Percentiles rank a stretch among this genome's conserved stretches.
These are phyloP conservation scores for Aspergillus luchuensis DNA, from an alignment of 2,329 filamentous ascomycete species.

Conservation along the genomic window DNA sequence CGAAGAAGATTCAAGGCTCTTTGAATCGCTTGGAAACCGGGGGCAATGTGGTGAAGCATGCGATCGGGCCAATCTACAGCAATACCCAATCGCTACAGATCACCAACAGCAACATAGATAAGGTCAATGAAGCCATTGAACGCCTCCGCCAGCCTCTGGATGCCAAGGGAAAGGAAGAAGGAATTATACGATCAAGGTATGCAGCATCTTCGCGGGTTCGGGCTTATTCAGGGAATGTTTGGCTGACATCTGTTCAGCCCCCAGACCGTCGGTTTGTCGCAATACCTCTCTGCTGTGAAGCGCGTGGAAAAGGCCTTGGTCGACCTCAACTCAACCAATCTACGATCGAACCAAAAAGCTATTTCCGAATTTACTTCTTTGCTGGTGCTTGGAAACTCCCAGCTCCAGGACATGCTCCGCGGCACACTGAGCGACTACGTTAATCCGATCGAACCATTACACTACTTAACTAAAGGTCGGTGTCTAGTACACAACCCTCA, in stretches of 20 bases:
- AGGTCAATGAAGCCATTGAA: slow-evolving; percentile 82
- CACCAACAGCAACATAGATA: slow-evolving; percentile 87
- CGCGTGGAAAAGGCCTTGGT: slow-evolving; percentile 80
- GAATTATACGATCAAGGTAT: slow-evolving; percentile 79
- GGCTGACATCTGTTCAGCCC: slow-evolving; percentile 53
- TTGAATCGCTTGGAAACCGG: slow-evolving; percentile 81
- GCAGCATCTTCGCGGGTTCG: slow-evolving; percentile 19
- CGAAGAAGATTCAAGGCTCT: slow-evolving; percentile 92
- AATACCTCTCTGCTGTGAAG: slow-evolving; percentile 87
- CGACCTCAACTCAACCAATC: slow-evolving; percentile 85
- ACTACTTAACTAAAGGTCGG: slow-evolving; percentile 86
- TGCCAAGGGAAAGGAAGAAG: slow-evolving; percentile 87
- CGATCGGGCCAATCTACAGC: slow-evolving; percentile 87
- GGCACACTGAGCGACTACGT: slow-evolving; percentile 77
- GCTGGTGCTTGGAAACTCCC: slow-evolving; percentile 74
- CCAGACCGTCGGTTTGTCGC: slow-evolving; percentile 75
- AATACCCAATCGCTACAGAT: slow-evolving; percentile 88
- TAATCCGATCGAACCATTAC: slow-evolving; percentile 79
- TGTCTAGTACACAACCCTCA: background rate
- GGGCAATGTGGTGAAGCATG: slow-evolving; percentile 86
- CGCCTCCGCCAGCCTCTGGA: slow-evolving; percentile 87
- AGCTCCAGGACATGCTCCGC: slow-evolving; percentile 82
- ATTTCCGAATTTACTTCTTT: slow-evolving; percentile 77
- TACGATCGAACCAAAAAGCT: slow-evolving; percentile 88
- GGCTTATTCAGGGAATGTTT: background rate